Conservation (phyloP, 345 rosid genomes). For the Brassica carinata region DNA sequence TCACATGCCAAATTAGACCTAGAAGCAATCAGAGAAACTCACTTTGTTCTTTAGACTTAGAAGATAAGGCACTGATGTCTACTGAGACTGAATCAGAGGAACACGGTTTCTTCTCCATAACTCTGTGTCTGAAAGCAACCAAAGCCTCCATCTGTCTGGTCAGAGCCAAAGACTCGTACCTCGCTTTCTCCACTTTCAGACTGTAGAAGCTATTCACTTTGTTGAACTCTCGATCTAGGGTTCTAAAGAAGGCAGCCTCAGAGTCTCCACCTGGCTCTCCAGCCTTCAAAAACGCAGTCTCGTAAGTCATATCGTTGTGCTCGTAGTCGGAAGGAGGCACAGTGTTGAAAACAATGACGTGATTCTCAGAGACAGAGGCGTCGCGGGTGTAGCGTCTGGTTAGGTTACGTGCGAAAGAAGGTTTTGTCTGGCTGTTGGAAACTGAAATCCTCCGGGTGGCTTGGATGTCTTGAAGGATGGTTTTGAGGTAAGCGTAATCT, state of each 20-base stretch:
- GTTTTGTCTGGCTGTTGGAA: constrained; percentile 30
- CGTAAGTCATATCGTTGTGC: constrained; percentile 13
- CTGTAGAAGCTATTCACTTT: constrained; percentile 39
- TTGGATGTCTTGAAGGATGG: constrained; percentile 49
- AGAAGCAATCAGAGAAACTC: constrained; percentile 6
- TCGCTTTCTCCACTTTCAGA: constrained; percentile 23
- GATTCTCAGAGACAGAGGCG: background rate
- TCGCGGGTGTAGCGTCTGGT: constrained; percentile 25
- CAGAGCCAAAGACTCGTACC: constrained; percentile 28
- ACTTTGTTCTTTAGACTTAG: constrained; percentile 23
- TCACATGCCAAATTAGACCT: background rate
- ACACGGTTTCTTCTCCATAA: constrained; percentile 47
- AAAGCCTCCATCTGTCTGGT: constrained; percentile 46
- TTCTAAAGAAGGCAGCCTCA: constrained; percentile 45
- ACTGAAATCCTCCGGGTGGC: constrained; percentile 35
- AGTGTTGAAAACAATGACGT: constrained; percentile 37
- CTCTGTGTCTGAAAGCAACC: constrained; percentile 66
- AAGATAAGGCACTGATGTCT: constrained; percentile 26
- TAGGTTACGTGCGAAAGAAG: constrained; percentile 44
- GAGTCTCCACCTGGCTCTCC: constrained; percentile 43
- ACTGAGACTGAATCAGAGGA: constrained; percentile 19
- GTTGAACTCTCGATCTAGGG: constrained; percentile 49
- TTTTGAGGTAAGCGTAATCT: constrained; percentile 63
- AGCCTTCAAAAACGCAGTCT: constrained; percentile 40
- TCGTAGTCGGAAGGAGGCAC: constrained; percentile 12